phyloP scores from a whole-genome alignment of 331 rosid genomes.

The Quercus lobata region DNA sequence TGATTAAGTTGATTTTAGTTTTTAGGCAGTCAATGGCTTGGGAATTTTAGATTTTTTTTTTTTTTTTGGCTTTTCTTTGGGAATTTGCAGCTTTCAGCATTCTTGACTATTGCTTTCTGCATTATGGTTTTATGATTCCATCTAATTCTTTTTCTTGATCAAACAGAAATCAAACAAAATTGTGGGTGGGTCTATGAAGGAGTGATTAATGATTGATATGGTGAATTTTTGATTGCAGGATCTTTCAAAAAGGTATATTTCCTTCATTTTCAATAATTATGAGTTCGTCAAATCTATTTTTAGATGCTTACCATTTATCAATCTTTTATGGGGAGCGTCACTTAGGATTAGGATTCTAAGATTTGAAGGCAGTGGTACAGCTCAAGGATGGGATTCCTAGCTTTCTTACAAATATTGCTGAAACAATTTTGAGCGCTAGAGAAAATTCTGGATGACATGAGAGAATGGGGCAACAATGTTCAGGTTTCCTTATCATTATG shows the following conservation, averaged over 20 bases:
- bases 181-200: too few relatives aligned
- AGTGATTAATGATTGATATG: too few relatives aligned
- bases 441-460: conserved; percentile 89
- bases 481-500: conserved; percentile 51
- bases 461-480: conserved; percentile 95
- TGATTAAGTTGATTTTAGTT: neutral
- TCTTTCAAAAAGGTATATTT: conserved; percentile 37
- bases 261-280: conserved; percentile 5
- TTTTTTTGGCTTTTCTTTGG: neutral
- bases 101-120: too few relatives aligned
- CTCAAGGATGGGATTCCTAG: conserved; percentile 94
- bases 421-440: conserved; percentile 91
- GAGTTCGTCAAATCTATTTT: neutral
- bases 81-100: neutral
- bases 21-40: too few relatives aligned
- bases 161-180: too few relatives aligned
- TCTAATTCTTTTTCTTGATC: too few relatives aligned
- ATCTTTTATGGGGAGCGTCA: conserved; percentile 71
- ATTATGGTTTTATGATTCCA: too few relatives aligned
- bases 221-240: too few relatives aligned
- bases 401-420: conserved; percentile 71
- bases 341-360: conserved; percentile 86
- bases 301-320: conserved; percentile 15
- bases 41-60: neutral
- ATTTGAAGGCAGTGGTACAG: conserved; percentile 90